phyloP scores from a whole-genome alignment of 176 grass and related monocot species.

The Carex scoparia region DNA sequence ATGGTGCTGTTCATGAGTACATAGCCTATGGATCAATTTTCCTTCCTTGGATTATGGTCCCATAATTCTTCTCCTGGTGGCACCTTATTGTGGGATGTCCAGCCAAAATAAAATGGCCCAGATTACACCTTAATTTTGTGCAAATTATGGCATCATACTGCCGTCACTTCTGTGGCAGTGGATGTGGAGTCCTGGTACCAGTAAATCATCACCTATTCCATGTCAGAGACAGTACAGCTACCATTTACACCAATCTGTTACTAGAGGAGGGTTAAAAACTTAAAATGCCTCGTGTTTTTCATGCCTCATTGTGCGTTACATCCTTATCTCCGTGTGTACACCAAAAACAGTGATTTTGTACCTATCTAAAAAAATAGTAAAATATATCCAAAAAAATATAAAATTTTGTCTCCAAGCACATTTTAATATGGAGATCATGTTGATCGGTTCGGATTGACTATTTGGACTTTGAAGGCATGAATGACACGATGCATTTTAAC shows the following conservation, averaged over 20 bases:
- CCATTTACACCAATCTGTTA: background rate
- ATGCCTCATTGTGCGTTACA: too few species aligned
- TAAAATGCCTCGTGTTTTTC: too few species aligned
- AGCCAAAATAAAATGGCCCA: background rate
- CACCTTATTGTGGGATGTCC: background rate
- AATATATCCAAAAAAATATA: too few species aligned
- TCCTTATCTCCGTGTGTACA: too few species aligned
- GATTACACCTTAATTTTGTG: background rate
- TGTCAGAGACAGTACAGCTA: background rate
- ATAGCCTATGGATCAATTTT: background rate
- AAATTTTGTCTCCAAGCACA: too few species aligned
- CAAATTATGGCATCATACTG: background rate
- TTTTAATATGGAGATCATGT: too few species aligned
- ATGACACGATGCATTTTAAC: too few species aligned
- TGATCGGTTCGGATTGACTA: too few species aligned
- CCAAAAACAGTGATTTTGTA: too few species aligned
- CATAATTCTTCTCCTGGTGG: background rate
- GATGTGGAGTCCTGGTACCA: background rate
- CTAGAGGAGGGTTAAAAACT: too few species aligned
- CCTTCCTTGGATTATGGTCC: background rate
- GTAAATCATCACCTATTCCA: background rate
- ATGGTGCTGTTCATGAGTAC: background rate
- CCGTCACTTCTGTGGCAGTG: background rate
- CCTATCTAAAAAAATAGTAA: too few species aligned
- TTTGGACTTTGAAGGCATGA: too few species aligned